These are phyloP conservation scores for Penicillium nordicum DNA, from an alignment of 2,329 filamentous ascomycete species.

Conservation along the genomic window DNA sequence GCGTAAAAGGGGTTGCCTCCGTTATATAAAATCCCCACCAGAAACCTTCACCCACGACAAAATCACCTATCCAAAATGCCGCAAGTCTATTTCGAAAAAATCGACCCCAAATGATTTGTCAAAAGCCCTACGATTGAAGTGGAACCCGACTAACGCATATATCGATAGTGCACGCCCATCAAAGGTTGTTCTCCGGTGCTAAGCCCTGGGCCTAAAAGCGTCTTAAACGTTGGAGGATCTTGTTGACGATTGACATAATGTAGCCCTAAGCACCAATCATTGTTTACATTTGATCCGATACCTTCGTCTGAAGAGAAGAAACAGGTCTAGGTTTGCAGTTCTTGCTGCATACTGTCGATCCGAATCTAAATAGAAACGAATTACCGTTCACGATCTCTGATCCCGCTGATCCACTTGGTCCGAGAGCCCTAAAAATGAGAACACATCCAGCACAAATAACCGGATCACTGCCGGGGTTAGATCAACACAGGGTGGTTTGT, in stretches of 20 bases:
- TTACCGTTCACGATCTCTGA: neutral
- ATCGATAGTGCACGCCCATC: slow-evolving; percentile 6
- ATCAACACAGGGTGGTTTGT: neutral
- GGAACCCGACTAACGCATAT: neutral
- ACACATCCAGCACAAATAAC: neutral
- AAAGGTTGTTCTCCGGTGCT: neutral
- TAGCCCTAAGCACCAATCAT: neutral
- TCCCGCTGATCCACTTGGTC: slow-evolving; percentile 1
- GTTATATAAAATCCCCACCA: neutral
- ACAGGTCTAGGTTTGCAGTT: neutral
- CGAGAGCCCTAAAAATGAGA: slow-evolving; percentile 5
- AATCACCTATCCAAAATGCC: neutral
- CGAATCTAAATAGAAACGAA: slow-evolving; percentile 2
- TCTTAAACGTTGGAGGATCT: neutral
- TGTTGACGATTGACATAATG: neutral
- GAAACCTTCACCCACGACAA: neutral
- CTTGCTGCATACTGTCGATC: slow-evolving; percentile 5
- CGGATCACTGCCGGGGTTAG: neutral
- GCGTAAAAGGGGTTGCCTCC: neutral
- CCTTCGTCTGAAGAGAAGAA: neutral
- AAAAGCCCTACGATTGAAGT: neutral
- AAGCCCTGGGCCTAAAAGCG: neutral
- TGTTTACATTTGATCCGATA: neutral
- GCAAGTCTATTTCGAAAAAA: neutral
- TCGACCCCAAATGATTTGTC: slow-evolving; percentile 3